Evolutionary conservation across 2,329 filamentous ascomycete genomes (phyloP), one percentile per base, ranked within the genome.

Genomic region (Juglanconis juglandina): DNA sequence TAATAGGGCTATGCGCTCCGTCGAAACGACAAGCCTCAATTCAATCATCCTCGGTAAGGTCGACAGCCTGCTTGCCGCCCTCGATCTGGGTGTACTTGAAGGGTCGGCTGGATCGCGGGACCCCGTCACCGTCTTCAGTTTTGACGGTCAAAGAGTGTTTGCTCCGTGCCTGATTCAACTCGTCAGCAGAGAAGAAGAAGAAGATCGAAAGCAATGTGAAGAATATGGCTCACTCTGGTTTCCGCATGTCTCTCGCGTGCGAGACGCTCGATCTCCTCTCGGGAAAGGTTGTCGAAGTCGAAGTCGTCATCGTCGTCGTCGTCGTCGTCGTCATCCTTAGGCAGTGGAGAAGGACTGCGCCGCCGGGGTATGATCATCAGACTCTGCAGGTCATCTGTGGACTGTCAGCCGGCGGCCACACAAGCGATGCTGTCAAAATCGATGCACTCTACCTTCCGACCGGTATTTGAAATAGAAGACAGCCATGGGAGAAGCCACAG

Each of bases 381-480:
- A 1, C 68, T 63, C 54, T 70, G 69, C 1, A 76, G 65, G 3
- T 70, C 71, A 7, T 69, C 72, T 75, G 35, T 9, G 13, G 24
- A 24, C 24, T 24, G 24, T 24, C 24, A 24, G 24, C 24, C 24
- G 24, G 24, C 24, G 24, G 24, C 24, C 24, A 24, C 24, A 24
- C 24, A 24, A 24, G 24, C 24, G 24, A 24, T 6, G 2, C 1
- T 1, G 13, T 53, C 11, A 41, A 62, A 9, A 56, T 17, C 50
- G 4, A 13, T 5, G 11, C 8, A 1, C 39, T 10, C n/a, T 54
- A 65, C 65, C 69, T 63, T 62, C 66, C 3, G 73, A 74, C 35
- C 72, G 65, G 48, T 76, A 76, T 6, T 69, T 63, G 59, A 76
- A 72, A 30, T 42, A 64, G 32, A 73, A 70, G 7, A 65, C 62